These are phyloP conservation scores for Cronartium quercuum DNA, from an alignment of 1,284 basidiomycete species.

Conservation along the genomic window DNA sequence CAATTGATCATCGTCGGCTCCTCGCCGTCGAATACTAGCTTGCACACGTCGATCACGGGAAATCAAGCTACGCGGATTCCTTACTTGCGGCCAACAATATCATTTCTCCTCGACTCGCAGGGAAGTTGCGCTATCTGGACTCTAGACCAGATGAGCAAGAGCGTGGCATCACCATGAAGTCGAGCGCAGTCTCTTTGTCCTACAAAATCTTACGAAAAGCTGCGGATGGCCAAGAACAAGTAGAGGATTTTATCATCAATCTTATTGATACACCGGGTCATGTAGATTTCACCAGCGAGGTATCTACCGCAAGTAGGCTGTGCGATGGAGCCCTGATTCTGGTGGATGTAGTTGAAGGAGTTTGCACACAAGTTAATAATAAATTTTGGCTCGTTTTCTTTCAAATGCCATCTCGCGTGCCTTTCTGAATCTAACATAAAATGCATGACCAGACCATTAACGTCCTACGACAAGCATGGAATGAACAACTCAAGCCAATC, in stretches of 20 bases:
- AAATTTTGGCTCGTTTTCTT: neutral
- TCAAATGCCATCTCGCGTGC: neutral
- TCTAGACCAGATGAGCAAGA: conserved; percentile 96
- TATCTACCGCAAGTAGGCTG: conserved; percentile 84
- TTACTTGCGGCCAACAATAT: conserved; percentile 96
- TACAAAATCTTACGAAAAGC: conserved; percentile 23
- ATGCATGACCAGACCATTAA: conserved; percentile 69
- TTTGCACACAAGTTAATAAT: conserved; percentile 79
- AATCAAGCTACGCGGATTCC: conserved; percentile 74
- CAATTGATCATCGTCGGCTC: neutral
- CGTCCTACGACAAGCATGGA: conserved; percentile 90
- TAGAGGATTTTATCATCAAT: conserved; percentile 71
- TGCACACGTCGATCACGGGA: conserved; percentile 44
- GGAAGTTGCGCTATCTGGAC: conserved; percentile 92
- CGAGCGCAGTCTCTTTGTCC: conserved; percentile 62
- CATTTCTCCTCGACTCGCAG: conserved; percentile 88
- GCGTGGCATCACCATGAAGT: conserved; percentile 98
- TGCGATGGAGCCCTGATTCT: conserved; percentile 94
- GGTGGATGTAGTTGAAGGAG: conserved; percentile 97
- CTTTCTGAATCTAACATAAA: conserved; percentile 1
- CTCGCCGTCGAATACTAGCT: neutral
- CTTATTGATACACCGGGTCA: conserved; percentile 99
- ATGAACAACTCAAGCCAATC: conserved; percentile 79
- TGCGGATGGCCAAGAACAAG: conserved; percentile 29
- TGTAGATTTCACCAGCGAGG: conserved; percentile 96